Percentiles rank a stretch among this genome's conserved stretches.
Conservation (phyloP, 768 basidiomycete genomes). For the Leccinum rimulosum region DNA sequence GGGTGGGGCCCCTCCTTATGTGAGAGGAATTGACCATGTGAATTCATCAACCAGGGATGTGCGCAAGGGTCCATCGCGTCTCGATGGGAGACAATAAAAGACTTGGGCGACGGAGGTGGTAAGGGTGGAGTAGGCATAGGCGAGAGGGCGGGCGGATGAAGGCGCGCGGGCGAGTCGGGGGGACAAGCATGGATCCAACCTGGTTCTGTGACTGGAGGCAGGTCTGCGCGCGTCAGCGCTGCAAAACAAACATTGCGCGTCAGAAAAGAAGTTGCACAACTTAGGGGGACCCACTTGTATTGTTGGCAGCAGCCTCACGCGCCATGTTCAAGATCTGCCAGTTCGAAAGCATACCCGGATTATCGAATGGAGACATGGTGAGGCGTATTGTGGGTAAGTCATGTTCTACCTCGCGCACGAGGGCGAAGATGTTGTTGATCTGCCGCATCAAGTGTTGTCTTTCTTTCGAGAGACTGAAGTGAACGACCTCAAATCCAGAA, state of each 20-base stretch:
- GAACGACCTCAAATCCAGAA: constrained; percentile 15
- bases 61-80: constrained; percentile 38
- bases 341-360: constrained; percentile 26
- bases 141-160: constrained; percentile 31
- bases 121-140: not conserved
- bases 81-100: constrained; percentile 38
- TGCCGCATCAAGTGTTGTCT: not conserved
- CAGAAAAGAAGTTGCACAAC: not conserved
- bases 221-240: constrained; percentile 29
- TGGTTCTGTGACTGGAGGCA: constrained; percentile 33
- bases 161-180: constrained; percentile 26
- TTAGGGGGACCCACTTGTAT: constrained; percentile 20
- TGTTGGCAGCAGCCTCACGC: constrained; percentile 27
- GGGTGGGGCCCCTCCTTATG: constrained; percentile 47
- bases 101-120: constrained; percentile 6
- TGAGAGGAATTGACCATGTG: constrained; percentile 54
- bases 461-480: constrained; percentile 9
- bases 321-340: constrained; percentile 24
- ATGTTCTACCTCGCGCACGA: constrained; percentile 28
- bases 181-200: constrained; percentile 26
- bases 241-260: not conserved
- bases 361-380: constrained; percentile 30
- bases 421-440: constrained; percentile 16
- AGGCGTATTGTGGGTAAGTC: constrained; percentile 33
- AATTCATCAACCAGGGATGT: constrained; percentile 33